These are phyloP conservation scores for Cercophora newfieldiana DNA, from an alignment of 495 filamentous ascomycete genomes.

Conservation along the genomic window DNA sequence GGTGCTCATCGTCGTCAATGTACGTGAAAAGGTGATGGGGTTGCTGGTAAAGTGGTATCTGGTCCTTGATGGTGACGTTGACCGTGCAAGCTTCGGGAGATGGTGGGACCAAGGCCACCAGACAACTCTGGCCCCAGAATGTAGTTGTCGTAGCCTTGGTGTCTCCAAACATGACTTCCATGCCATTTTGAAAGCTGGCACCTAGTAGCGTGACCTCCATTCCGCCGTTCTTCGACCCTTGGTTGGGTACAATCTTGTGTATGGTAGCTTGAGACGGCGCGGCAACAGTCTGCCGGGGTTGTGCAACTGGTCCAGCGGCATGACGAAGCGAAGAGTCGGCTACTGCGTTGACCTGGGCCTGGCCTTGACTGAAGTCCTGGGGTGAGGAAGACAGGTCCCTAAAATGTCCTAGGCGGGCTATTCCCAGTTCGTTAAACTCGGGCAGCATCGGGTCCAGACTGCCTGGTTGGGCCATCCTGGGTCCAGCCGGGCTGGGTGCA, in stretches of 20 bases:
- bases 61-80: conserved; percentile 66
- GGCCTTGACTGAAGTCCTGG: not conserved
- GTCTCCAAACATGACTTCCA: conserved; percentile 86
- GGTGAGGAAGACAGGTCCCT: not conserved
- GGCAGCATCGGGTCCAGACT: not conserved
- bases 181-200: conserved; percentile 72
- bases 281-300: conserved; percentile 12
- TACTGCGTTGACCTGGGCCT: not conserved
- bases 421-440: not conserved
- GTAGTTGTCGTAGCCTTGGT: conserved; percentile 74
- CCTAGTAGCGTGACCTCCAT: conserved; percentile 84
- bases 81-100: conserved; percentile 68
- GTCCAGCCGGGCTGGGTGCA: conserved; percentile 18
- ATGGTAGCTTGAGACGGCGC: conserved; percentile 16
- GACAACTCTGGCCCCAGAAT: conserved; percentile 75
- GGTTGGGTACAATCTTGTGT: conserved; percentile 70
- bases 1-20: conserved; percentile 73
- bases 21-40: conserved; percentile 67
- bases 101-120: conserved; percentile 85
- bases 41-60: conserved; percentile 44
- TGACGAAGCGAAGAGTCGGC: not conserved
- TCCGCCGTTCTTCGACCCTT: conserved; percentile 79
- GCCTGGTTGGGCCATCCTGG: not conserved
- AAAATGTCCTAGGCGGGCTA: not conserved
- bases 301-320: not conserved